Evolutionary conservation across 306 rosid genomes (phyloP).

Genomic region (Pachyrhizus erosus): DNA sequence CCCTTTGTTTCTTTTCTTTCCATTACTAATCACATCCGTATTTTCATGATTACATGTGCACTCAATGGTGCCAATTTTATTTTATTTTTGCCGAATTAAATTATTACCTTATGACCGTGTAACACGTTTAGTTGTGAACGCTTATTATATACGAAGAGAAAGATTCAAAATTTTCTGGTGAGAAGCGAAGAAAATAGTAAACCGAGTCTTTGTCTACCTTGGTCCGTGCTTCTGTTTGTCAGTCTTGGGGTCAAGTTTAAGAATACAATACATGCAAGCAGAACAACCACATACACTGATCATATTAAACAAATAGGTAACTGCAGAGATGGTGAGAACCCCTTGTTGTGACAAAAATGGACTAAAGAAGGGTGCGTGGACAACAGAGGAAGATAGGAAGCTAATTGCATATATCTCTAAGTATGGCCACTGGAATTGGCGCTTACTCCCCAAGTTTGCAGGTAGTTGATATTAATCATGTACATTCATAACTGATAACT

Average conservation of each 20-base stretch:
- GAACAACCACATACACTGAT: not conserved
- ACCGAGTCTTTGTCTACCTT: not conserved
- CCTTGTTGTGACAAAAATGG: conserved; percentile 59
- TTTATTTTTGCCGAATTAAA: not conserved
- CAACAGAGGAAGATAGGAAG: conserved; percentile 70
- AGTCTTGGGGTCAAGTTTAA: not conserved
- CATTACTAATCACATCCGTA: not conserved
- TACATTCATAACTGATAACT: not conserved
- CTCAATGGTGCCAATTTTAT: not conserved
- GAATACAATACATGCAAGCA: not conserved
- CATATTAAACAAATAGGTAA: not conserved
- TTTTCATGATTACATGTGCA: not conserved
- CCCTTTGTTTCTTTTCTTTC: not conserved
- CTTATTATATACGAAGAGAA: not conserved
- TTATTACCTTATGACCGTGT: not conserved
- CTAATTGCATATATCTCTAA: conserved; percentile 66
- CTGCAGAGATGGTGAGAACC: conserved; percentile 60
- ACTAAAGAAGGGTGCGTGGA: conserved; percentile 70
- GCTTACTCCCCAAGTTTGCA: conserved; percentile 72
- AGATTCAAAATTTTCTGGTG: not conserved
- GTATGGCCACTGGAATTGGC: conserved; percentile 86
- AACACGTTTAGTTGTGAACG: conserved; percentile 28
- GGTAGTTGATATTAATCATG: not conserved
- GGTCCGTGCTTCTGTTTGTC: not conserved
- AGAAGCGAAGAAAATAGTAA: not conserved